Evolutionary conservation across 345 rosid genomes (phyloP).

Genomic region (Eucalyptus lansdowneana): DNA sequence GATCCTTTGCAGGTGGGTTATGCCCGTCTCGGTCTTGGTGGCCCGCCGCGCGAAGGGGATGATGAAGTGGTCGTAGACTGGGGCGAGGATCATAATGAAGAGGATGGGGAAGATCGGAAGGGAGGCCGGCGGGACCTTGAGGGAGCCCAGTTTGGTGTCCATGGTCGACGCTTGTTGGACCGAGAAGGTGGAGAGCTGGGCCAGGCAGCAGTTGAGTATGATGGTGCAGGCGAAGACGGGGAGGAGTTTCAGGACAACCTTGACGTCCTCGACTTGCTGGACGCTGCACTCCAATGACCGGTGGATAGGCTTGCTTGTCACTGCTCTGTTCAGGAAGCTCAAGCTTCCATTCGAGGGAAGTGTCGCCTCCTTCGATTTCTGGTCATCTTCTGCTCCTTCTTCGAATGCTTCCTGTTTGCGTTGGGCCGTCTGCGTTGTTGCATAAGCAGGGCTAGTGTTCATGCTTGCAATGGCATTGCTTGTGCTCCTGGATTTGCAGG

Average conservation of each 20-base stretch:
- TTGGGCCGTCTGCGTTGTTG: not conserved
- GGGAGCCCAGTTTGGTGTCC: constrained; percentile 11
- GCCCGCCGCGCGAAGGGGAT: constrained; percentile 3
- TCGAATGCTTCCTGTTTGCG: not conserved
- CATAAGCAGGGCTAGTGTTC: not conserved
- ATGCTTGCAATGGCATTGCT: constrained; percentile 10
- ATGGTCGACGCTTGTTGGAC: constrained; percentile 17
- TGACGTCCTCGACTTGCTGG: constrained; percentile 13
- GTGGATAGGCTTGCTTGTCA: not conserved
- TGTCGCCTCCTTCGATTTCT: not conserved
- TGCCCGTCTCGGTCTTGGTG: constrained; percentile 7
- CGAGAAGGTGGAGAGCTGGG: constrained; percentile 12
- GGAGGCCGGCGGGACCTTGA: constrained; percentile 15
- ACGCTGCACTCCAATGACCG: not conserved
- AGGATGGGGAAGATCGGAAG: constrained; percentile 8
- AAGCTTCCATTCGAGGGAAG: not conserved
- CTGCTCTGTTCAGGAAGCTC: constrained; percentile 3
- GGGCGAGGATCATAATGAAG: constrained; percentile 5
- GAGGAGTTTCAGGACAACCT: constrained; percentile 5
- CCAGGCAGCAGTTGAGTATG: constrained; percentile 3
- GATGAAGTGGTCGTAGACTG: constrained; percentile 6
- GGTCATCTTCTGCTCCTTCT: not conserved
- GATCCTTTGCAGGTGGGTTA: constrained; percentile 14
- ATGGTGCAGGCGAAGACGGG: constrained; percentile 17
- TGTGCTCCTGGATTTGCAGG: not conserved